Evolutionary conservation across 768 basidiomycete species (phyloP), one percentile per base, ranked within the genome.

Genomic region (Trametes cingulata): DNA sequence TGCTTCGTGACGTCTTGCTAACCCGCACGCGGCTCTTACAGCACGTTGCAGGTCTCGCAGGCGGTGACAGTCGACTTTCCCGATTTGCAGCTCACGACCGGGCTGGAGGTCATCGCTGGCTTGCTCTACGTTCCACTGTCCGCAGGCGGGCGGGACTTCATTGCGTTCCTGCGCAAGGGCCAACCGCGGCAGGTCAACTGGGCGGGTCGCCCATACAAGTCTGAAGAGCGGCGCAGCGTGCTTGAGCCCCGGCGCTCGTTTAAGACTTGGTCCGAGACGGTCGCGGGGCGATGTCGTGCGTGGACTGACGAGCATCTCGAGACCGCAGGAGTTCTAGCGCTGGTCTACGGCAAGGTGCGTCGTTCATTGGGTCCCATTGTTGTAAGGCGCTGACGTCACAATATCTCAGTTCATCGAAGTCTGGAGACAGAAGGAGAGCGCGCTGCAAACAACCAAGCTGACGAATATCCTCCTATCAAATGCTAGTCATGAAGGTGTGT

Each of bases 221-320:
- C 78, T 39, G 77, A 70, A 7, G 69, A 47, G 51, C 66, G 35
- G 65, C 63, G 12, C 70, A 81, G 22, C 65, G 68, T 36, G 7
- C 76, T 94, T 8, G 90, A 93, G 70, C 91, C 91, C 0, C 79
- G 91, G n/a, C 84, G 80, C 55, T 89, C 87, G 1, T 93, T 93
- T 78, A 88, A 85, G 73, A 80, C 80, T 5, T 94, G 91, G 91
- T 84, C 85, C 0, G 88, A 93, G 72, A 83, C 77, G 0, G 83
- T 93, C 14, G 79, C 82, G 7, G 90, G 90, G 5, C 77, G 85
- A 56, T 85, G 82, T 64, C 77, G 88, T 35, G 76, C 77, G 9
- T 94, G 91, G 91, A 85, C 88, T 8, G 90, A 92, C 56, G 90
- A 93, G 69, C 88, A 93, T 68, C 69, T 92, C 39, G 90, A 92